phyloP scores from a whole-genome alignment of 345 rosid species.

The Conringia planisiliqua region DNA sequence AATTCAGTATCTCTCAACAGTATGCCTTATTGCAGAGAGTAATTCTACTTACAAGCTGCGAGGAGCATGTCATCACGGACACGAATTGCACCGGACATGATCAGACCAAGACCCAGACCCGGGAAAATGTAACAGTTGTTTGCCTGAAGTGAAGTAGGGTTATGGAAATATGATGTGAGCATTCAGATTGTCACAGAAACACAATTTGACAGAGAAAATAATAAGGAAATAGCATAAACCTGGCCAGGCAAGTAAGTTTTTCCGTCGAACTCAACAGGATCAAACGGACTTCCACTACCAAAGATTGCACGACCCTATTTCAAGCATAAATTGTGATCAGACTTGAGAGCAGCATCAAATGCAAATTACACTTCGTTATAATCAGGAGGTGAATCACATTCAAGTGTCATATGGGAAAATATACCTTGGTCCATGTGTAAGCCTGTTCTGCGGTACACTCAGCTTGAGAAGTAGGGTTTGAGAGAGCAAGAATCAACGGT shows the following conservation, averaged over 20 bases:
- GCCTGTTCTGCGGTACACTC: slow-evolving; percentile 99
- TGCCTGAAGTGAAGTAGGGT: slow-evolving; percentile 45
- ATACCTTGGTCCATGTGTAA: slow-evolving; percentile 88
- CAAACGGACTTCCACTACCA: slow-evolving; percentile 99
- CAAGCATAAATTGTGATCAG: slow-evolving; percentile 14
- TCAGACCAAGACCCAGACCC: slow-evolving; percentile 91
- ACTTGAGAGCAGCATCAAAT: background rate
- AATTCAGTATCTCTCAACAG: background rate
- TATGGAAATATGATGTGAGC: slow-evolving; percentile 1
- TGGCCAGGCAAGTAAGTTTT: slow-evolving; percentile 81
- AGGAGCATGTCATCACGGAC: slow-evolving; percentile 96
- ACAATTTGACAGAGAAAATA: background rate
- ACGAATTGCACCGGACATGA: slow-evolving; percentile 87
- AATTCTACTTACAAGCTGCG: slow-evolving; percentile 80
- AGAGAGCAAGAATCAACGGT: slow-evolving; percentile 90
- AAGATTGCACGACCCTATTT: slow-evolving; percentile 89
- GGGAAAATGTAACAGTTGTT: slow-evolving; percentile 98
- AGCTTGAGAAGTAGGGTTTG: slow-evolving; percentile 95
- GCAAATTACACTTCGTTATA: background rate
- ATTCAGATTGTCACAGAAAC: background rate
- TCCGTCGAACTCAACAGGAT: slow-evolving; percentile 69
- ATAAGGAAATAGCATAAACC: slow-evolving; percentile 39
- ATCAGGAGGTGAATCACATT: background rate
- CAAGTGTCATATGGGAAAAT: background rate
- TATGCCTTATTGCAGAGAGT: background rate